Conservation (phyloP, 2,329 filamentous ascomycete species). For the Pestalotiopsis sp. region DNA sequence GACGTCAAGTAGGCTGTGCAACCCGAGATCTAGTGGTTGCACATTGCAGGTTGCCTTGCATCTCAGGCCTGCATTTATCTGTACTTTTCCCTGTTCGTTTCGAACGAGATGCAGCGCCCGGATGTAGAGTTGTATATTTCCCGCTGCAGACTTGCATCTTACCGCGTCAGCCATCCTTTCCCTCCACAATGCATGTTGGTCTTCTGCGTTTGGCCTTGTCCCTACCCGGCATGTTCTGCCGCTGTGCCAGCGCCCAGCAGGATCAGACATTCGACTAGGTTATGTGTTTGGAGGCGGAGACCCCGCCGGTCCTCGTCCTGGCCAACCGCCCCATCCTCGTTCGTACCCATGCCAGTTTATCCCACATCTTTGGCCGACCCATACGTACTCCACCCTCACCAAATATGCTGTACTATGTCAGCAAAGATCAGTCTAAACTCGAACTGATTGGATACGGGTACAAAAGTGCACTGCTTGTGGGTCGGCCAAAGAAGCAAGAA, state of each 20-base stretch:
- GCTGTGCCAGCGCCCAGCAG: neutral
- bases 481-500: too few species aligned
- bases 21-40: neutral
- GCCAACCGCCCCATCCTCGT: too few species aligned
- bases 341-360: too few species aligned
- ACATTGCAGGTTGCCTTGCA: neutral
- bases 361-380: too few species aligned
- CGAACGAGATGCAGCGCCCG: neutral
- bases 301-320: too few species aligned
- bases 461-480: too few species aligned
- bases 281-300: neutral
- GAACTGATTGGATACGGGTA: too few species aligned
- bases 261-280: conserved; percentile 1
- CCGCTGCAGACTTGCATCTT: neutral
- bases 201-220: neutral
- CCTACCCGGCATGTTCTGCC: neutral
- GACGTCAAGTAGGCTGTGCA: neutral
- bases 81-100: neutral
- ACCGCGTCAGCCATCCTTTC: neutral
- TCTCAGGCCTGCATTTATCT: neutral
- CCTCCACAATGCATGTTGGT: neutral
- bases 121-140: neutral
- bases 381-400: too few species aligned
- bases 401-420: too few species aligned
- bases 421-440: too few species aligned